Base-by-base conservation (phyloP, 768 basidiomycete genomes). In the Tricholoma hemisulphureum region DNA sequence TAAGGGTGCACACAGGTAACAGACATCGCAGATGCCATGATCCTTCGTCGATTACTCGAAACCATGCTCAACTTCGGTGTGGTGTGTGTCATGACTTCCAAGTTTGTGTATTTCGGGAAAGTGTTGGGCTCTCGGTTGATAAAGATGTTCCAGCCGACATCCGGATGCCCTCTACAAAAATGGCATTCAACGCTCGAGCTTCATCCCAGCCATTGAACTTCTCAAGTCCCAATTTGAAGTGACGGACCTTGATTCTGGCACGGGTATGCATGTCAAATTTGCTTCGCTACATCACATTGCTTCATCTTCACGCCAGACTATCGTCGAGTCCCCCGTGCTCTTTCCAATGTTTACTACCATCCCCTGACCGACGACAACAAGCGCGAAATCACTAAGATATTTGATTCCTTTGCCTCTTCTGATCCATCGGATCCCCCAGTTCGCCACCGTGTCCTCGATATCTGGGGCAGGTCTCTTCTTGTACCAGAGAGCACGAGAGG, bases 121-220 rank as follows among this genome's bases (percentile, higher is more conserved):
- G 26, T 49, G 16, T 6, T 28, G 11, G 26, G 16, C 46, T n/a
- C 28, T 49, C 45, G 51, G 60, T 50, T 54, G 56, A 52, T 26
- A 46, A 37, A 14, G n/a, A 29, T 18, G 24, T 48, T 31, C 37
- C 63, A 99, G 96, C 75, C 97, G 97, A 58, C 94, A 97, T 69
- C 97, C 97, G 2, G 90, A 98, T 65, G 93, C 98, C 28, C 80
- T 99, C 1, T 99, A 99, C 79, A 95, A 96, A 83, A 98, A 98
- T 62, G 97, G 97, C 0, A 97, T 99, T 41, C 97, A 99, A 70
- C 84, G 97, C 3, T 83, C 89, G 4, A 95, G 93, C 66, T 99
- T 99, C 75, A 68, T 98, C 46, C 97, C 97, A 9, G 88, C 94
- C 24, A 98, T 99, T 58, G 91, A 98, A 49, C 81, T 98, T 26